Conservation (phyloP, 1,284 basidiomycete species). For the Malassezia caprae region DNA sequence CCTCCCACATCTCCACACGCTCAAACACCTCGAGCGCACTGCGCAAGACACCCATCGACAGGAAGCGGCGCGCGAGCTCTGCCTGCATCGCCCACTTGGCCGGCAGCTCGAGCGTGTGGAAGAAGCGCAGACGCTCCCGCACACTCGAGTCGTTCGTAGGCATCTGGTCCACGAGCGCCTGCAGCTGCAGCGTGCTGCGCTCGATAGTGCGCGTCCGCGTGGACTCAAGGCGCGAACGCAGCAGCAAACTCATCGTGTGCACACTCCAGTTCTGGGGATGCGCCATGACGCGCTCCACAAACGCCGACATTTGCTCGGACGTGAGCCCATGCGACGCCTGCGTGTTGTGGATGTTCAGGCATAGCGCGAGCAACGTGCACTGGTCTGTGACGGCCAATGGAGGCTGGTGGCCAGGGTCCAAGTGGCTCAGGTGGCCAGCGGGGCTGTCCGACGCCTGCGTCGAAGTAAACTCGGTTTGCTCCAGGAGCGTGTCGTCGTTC, state of each 20-base stretch:
- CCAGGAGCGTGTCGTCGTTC: slow-evolving; percentile 92
- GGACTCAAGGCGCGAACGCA: slow-evolving; percentile 42
- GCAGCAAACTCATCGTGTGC: slow-evolving; percentile 45
- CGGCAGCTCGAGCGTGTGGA: slow-evolving; percentile 40
- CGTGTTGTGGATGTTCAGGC: slow-evolving; percentile 43
- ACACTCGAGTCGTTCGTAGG: slow-evolving; percentile 46
- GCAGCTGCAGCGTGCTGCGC: slow-evolving; percentile 42
- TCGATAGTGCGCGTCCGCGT: slow-evolving; percentile 42
- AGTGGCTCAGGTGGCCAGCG: slow-evolving; percentile 51
- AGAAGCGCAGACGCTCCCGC: slow-evolving; percentile 37
- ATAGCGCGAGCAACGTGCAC: slow-evolving; percentile 40
- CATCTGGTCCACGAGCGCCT: slow-evolving; percentile 47
- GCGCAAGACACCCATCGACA: slow-evolving; percentile 38
- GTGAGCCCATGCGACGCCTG: slow-evolving; percentile 47
- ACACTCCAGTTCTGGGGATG: slow-evolving; percentile 47
- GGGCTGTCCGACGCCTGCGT: slow-evolving; percentile 52
- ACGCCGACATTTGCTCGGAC: slow-evolving; percentile 41
- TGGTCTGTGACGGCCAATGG: slow-evolving; percentile 39
- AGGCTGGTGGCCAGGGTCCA: slow-evolving; percentile 76
- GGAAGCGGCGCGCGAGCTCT: slow-evolving; percentile 38
- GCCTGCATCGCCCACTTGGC: slow-evolving; percentile 46
- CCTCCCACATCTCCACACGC: slow-evolving; percentile 44
- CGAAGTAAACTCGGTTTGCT: slow-evolving; percentile 76
- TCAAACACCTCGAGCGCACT: slow-evolving; percentile 45
- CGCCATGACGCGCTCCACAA: slow-evolving; percentile 35